Conservation (phyloP, 2,329 filamentous ascomycete species). For the Penicillium concentricum region DNA sequence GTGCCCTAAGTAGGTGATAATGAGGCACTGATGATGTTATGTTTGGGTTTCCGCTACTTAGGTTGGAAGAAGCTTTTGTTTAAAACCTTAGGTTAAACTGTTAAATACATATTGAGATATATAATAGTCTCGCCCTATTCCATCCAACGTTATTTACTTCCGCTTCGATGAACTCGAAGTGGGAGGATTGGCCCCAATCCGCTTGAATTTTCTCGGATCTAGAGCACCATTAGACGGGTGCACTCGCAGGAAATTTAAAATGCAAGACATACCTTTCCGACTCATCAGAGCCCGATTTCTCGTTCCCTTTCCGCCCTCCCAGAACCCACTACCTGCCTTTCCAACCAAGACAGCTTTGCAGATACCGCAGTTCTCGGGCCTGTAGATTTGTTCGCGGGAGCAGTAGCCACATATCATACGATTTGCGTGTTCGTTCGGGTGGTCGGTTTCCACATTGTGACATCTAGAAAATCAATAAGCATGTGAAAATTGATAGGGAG, state of each 20-base stretch:
- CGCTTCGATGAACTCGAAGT: constrained; percentile 33
- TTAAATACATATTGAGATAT: not conserved
- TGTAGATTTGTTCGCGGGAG: constrained; percentile 76
- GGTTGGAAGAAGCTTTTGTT: not conserved
- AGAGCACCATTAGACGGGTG: constrained; percentile 5
- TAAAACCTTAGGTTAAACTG: not conserved
- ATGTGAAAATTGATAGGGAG: not conserved
- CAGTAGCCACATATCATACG: constrained; percentile 81
- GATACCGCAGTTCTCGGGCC: constrained; percentile 70
- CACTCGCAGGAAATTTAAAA: not conserved
- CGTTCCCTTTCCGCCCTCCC: constrained; percentile 85
- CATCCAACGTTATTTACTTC: constrained; percentile 17
- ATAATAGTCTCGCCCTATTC: not conserved
- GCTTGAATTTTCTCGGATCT: constrained; percentile 71
- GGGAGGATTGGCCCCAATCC: constrained; percentile 49
- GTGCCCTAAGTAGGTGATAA: not conserved
- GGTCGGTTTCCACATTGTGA: constrained; percentile 69
- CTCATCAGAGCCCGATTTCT: constrained; percentile 70
- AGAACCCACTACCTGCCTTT: constrained; percentile 68
- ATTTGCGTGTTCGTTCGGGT: constrained; percentile 77
- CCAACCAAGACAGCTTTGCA: constrained; percentile 71
- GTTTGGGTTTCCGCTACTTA: not conserved
- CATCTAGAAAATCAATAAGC: constrained; percentile 51
- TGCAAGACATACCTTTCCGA: constrained; percentile 53
- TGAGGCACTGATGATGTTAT: not conserved